These are phyloP conservation scores for Hypseocharis bilobata DNA, from an alignment of 441 rosid species.

Conservation along the genomic window DNA sequence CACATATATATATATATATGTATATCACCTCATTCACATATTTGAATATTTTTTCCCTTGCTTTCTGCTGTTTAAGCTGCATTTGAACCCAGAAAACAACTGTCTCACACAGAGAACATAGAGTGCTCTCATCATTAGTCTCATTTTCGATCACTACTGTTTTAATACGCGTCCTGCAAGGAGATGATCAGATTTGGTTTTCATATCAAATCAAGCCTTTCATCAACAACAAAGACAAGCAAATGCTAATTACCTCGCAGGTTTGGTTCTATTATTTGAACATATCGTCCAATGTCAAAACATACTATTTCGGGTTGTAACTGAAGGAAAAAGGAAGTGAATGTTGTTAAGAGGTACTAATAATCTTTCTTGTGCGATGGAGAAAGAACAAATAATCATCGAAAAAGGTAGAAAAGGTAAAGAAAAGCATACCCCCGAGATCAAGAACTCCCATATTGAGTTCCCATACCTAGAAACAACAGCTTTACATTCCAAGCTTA, in stretches of 20 bases:
- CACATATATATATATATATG: no score
- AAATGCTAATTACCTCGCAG: constrained; percentile 17
- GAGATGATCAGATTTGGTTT: no score
- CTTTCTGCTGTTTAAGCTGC: constrained; percentile 42
- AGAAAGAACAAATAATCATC: no score
- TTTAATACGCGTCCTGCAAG: no score
- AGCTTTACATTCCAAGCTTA: constrained; percentile 42
- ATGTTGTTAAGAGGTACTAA: no score
- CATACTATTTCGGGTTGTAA: constrained; percentile 43
- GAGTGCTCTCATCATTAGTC: constrained; percentile 20
- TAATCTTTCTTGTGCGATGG: no score
- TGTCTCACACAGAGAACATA: constrained; percentile 50
- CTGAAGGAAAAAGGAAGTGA: constrained; percentile 26
- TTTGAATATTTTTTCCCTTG: constrained; percentile 35
- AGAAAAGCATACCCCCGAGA: constrained; percentile 37
- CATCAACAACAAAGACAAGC: not conserved
- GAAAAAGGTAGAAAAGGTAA: no score
- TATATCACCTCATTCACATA: constrained; percentile 40
- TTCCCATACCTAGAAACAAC: constrained; percentile 35
- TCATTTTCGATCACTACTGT: constrained; percentile 18
- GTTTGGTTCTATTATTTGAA: constrained; percentile 22
- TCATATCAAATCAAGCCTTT: no score
- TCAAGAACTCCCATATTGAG: constrained; percentile 39
- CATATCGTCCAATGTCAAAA: constrained; percentile 47
- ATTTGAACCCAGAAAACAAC: constrained; percentile 48